Evolutionary conservation across 2,329 filamentous ascomycete genomes (phyloP).

Genomic region (Paracoccidioides lutzii): DNA sequence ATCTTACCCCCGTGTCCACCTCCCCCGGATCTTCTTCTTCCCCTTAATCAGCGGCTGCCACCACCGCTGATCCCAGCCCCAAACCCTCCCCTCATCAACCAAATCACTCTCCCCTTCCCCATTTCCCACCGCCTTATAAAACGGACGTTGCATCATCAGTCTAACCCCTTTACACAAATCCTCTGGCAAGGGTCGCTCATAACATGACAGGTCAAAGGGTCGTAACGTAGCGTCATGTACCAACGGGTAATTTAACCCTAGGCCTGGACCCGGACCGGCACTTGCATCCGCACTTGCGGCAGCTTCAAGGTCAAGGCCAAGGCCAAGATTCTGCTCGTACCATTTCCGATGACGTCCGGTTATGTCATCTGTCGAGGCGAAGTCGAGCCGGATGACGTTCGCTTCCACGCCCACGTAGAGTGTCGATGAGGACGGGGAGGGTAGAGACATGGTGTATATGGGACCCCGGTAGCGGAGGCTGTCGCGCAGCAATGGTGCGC

Average conservation of each 20-base stretch:
- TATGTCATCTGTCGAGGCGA: conserved; percentile 33
- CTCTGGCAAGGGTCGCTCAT: conserved; percentile 29
- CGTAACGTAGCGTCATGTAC: conserved; percentile 7
- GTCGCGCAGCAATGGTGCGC: conserved; percentile 8
- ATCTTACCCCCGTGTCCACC: conserved; percentile 17
- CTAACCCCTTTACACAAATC: conserved; percentile 21
- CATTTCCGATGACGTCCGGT: conserved; percentile 19
- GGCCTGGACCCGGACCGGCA: neutral
- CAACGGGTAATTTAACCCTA: neutral
- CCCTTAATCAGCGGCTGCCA: conserved; percentile 10
- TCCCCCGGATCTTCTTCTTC: conserved; percentile 16
- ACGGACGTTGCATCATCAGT: conserved; percentile 24
- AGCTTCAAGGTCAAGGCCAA: conserved; percentile 14
- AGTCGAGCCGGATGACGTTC: conserved; percentile 31
- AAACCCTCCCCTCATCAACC: conserved; percentile 12
- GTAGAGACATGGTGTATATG: conserved; percentile 33
- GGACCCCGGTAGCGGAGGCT: conserved; percentile 29
- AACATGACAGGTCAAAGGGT: conserved; percentile 29
- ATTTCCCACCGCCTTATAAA: conserved; percentile 13
- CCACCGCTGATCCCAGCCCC: conserved; percentile 30
- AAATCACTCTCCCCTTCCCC: conserved; percentile 10
- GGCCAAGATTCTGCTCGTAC: conserved; percentile 22
- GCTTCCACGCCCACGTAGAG: conserved; percentile 34
- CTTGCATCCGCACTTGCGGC: conserved; percentile 1
- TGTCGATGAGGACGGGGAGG: conserved; percentile 32